phyloP scores from a whole-genome alignment of 2,329 filamentous ascomycete species.

The Meredithiella fracta region DNA sequence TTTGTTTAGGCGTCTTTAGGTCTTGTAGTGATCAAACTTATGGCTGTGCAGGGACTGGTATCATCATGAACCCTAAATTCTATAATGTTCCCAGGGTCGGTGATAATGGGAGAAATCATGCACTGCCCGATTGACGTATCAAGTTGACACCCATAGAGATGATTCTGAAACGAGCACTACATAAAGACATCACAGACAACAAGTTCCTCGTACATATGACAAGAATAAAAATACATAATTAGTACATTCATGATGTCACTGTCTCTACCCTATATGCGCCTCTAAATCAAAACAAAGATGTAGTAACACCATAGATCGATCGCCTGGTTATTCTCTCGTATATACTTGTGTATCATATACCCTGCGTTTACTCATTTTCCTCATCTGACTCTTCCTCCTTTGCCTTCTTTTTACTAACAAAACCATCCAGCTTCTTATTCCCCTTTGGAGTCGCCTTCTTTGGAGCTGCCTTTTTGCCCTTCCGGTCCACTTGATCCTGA shows the following conservation, averaged over 20 bases:
- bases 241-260: not conserved
- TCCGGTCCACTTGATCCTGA: conserved; percentile 64
- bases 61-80: not conserved
- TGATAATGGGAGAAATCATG: not conserved
- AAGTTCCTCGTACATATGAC: not conserved
- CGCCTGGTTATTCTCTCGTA: not conserved
- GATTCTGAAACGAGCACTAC: not conserved
- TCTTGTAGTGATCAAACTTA: not conserved
- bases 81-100: not conserved
- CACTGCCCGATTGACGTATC: not conserved
- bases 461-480: conserved; percentile 41
- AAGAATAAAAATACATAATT: not conserved
- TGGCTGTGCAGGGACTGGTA: not conserved
- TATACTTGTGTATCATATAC: not conserved
- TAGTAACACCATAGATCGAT: not conserved
- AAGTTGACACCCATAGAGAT: not conserved
- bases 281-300: not conserved
- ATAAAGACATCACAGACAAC: not conserved
- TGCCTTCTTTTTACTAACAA: conserved; percentile 16
- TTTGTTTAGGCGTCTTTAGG: not conserved
- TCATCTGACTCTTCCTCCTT: conserved; percentile 15
- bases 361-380: not conserved
- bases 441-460: conserved; percentile 22
- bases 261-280: not conserved
- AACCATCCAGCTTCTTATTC: conserved; percentile 21